Base-by-base conservation (phyloP, 306 rosid species). In the Ziziphus jujuba region DNA sequence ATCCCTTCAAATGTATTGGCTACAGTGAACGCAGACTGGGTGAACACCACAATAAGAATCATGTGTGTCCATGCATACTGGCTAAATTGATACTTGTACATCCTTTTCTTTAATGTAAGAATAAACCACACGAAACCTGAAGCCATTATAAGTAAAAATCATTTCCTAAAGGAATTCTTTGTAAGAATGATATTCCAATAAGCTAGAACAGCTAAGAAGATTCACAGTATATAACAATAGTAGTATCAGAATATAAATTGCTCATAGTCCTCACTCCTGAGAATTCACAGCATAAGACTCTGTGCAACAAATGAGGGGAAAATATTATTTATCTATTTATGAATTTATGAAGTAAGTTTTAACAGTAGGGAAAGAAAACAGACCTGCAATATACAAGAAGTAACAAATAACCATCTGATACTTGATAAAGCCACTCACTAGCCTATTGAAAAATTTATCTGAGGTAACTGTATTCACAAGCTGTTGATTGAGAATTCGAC, bases 41-140 rank as follows among this genome's bases (percentile, higher is more conserved):
- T 49, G 54, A 49, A 49, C 7, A 49, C 54, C 54, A 49, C 54
- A 49, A 49, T 49, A 49, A 49, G 54, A n/a, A 49, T 49, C 54
- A 49, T 49, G 54, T 49, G 54, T 49, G 54, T 49, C 54, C 54
- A 49, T 11, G 54, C 54, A 49, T 49, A 49, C 21, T 49, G 54
- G 20, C 54, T 16, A 49, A 49, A 49, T 49, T 49, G 54, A 49
- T 49, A 49, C 54, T 49, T 49, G 54, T 15, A 49, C 54, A 49
- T 49, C 54, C 3, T 49, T 20, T 49, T 49, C 54, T 14, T 49
- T 49, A 49, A 49, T 49, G 54, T 49, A 3, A 49, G 20, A 49
- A 49, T 49, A 49, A 49, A 49, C 54, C 54, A 49, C 54, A 49
- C 14, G 54, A 49, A 49, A 49, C 54, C 54, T 49, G 54, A 15